Percentiles rank a stretch among this genome's conserved stretches.
These are phyloP conservation scores for Pilatotrama ljubarskyi DNA, from an alignment of 768 basidiomycete species.

Conservation along the genomic window DNA sequence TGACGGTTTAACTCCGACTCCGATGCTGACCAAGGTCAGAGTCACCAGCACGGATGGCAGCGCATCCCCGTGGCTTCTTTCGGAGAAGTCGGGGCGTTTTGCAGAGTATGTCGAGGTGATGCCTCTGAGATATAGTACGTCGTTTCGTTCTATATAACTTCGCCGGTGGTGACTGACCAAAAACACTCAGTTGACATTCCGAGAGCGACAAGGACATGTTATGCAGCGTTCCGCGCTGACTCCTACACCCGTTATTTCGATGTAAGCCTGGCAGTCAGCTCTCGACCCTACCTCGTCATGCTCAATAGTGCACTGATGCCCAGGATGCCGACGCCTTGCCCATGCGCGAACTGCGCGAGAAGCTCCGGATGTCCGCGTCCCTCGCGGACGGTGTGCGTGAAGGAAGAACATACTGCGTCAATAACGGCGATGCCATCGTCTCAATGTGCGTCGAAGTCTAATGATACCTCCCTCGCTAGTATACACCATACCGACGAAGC, in stretches of 20 bases:
- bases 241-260: neutral
- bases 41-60: too few species aligned
- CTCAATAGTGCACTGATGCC: too few species aligned
- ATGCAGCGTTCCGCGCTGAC: neutral
- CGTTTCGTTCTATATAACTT: too few species aligned
- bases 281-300: too few species aligned
- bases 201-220: neutral
- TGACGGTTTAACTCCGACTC: too few species aligned
- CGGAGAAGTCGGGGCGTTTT: neutral
- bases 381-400: neutral
- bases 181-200: neutral
- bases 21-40: too few species aligned
- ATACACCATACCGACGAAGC: neutral
- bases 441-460: neutral
- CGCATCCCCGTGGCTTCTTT: neutral
- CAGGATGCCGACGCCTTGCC: neutral
- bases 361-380: neutral
- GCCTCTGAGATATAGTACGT: conserved; percentile 1
- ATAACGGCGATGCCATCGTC: neutral
- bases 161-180: too few species aligned
- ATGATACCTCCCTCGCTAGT: neutral
- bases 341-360: neutral
- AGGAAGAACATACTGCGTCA: neutral
- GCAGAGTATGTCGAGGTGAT: neutral
- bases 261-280: neutral